These are phyloP conservation scores for Colletotrichum simmondsii DNA, from an alignment of 2,329 filamentous ascomycete genomes.

Conservation along the genomic window DNA sequence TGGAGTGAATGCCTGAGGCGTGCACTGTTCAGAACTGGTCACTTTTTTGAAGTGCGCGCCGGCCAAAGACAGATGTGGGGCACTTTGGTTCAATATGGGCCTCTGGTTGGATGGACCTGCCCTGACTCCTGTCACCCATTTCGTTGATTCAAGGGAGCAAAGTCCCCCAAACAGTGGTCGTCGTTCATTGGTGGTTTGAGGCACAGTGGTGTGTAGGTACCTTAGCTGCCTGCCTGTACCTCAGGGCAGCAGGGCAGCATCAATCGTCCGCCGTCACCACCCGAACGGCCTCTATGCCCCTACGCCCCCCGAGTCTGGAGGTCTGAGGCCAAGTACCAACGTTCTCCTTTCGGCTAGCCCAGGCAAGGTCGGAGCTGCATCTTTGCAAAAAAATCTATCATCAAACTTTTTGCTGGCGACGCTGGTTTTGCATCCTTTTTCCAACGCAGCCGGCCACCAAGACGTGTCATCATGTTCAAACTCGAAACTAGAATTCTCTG, in stretches of 20 bases:
- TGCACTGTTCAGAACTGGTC: background rate
- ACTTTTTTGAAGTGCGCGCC: background rate
- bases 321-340: background rate
- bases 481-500: slow-evolving; percentile 56
- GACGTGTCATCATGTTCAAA: slow-evolving; percentile 67
- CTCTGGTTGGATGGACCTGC: background rate
- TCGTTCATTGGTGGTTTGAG: background rate
- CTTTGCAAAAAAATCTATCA: slow-evolving; percentile 34
- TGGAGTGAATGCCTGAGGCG: slow-evolving; percentile 47
- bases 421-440: slow-evolving; percentile 54
- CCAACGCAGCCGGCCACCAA: slow-evolving; percentile 57
- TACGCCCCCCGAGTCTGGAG: background rate
- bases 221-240: background rate
- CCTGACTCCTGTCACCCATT: background rate
- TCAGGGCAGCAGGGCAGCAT: background rate
- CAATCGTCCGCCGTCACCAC: background rate
- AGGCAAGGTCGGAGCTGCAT: slow-evolving; percentile 32
- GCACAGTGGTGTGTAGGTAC: background rate
- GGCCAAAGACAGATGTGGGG: background rate
- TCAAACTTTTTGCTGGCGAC: slow-evolving; percentile 64
- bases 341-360: slow-evolving; percentile 31
- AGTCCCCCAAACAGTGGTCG: background rate
- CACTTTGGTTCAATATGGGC: background rate
- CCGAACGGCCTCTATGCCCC: background rate
- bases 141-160: background rate